phyloP scores from a whole-genome alignment of 2,329 filamentous ascomycete species.

The Calonectria leucothoes region DNA sequence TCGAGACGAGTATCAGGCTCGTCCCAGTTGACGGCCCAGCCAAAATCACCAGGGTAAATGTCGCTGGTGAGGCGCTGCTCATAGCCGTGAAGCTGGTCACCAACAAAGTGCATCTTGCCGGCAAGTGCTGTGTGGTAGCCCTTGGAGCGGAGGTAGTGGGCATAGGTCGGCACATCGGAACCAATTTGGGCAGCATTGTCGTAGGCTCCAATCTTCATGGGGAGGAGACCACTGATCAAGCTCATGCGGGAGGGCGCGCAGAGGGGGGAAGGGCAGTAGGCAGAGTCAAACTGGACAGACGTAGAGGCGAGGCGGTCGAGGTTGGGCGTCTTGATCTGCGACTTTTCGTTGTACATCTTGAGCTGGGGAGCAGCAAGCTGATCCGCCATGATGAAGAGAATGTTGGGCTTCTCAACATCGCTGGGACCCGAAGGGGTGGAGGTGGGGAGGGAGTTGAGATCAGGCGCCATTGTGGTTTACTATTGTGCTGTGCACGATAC shows the following conservation, averaged over 20 bases:
- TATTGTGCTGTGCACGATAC: not conserved
- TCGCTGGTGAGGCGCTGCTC: constrained; percentile 93
- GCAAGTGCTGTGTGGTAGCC: constrained; percentile 92
- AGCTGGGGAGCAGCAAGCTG: constrained; percentile 91
- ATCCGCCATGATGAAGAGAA: constrained; percentile 92
- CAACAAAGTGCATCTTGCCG: constrained; percentile 98
- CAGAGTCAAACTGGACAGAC: constrained; percentile 91
- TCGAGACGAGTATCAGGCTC: constrained; percentile 86
- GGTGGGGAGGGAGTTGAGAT: constrained; percentile 77
- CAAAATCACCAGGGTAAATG: constrained; percentile 94
- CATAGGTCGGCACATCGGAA: constrained; percentile 89
- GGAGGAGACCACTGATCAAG: constrained; percentile 92
- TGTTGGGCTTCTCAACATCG: constrained; percentile 50
- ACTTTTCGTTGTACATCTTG: constrained; percentile 90
- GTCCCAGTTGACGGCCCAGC: constrained; percentile 97
- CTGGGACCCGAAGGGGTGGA: constrained; percentile 53
- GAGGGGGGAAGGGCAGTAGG: constrained; percentile 93
- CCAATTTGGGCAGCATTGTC: constrained; percentile 90
- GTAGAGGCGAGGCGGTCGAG: constrained; percentile 84
- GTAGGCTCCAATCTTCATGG: constrained; percentile 90
- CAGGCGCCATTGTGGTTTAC: constrained; percentile 70
- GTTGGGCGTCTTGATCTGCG: constrained; percentile 92
- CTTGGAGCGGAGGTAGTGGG: constrained; percentile 86
- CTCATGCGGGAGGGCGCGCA: constrained; percentile 94
- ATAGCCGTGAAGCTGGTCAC: constrained; percentile 94